phyloP scores from a whole-genome alignment of 1,284 basidiomycete species.

The Ustanciosporium gigantosporum region DNA sequence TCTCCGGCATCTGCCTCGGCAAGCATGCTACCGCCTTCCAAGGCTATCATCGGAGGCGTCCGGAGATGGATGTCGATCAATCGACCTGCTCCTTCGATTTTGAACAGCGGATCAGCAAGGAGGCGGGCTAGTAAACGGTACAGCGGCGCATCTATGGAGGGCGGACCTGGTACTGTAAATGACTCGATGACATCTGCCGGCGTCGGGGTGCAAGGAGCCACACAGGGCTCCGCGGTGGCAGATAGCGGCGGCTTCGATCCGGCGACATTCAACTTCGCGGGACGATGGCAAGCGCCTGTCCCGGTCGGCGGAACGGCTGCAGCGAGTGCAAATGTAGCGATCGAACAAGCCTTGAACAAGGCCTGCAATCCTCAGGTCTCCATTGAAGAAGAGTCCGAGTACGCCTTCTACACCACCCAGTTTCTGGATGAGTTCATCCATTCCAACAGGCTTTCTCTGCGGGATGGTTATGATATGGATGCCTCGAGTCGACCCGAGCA shows the following conservation, averaged over 20 bases:
- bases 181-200: no score
- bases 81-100: conserved; percentile 13
- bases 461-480: neutral
- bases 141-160: conserved; percentile 6
- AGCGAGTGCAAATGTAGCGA: conserved; percentile 24
- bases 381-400: conserved; percentile 29
- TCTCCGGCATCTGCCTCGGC: conserved; percentile 4
- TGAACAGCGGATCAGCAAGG: conserved; percentile 1
- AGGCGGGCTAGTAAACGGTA: conserved; percentile 16
- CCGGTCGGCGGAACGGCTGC: conserved; percentile 6
- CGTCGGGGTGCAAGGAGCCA: neutral
- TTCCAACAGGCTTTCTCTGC: neutral
- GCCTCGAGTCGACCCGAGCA: neutral
- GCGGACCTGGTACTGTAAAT: no score
- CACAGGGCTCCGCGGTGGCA: no score
- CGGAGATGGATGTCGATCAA: conserved; percentile 52
- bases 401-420: conserved; percentile 37
- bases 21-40: conserved; percentile 16
- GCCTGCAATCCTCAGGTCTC: conserved; percentile 35
- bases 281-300: conserved; percentile 21
- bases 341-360: conserved; percentile 27
- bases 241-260: conserved; percentile 22
- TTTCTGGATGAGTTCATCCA: conserved; percentile 25
- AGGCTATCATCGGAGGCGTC: conserved; percentile 49
- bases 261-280: conserved; percentile 38